Evolutionary conservation across 495 filamentous ascomycete species (phyloP), one percentile per base, ranked within the genome.

Genomic region (Penicillium herquei): DNA sequence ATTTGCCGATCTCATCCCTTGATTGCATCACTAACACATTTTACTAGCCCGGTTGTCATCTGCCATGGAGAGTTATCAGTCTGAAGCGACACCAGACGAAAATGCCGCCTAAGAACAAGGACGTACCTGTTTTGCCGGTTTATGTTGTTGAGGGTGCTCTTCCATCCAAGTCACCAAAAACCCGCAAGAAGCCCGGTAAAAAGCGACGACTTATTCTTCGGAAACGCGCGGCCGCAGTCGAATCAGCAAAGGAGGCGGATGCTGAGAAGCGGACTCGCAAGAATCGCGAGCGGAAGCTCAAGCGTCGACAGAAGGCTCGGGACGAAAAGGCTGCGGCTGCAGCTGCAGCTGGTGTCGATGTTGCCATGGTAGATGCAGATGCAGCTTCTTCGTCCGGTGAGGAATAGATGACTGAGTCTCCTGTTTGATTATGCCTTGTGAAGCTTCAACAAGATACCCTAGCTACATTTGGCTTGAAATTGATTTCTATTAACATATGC

Each of bases 191-290:
- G 67, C 74, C 76, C 0, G 76, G 76, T 11, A 78, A 78, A 59
- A 78, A 78, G 59, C 66, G 76, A 3, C 76, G 76, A 2, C 54
- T 78, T 10, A 69, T 74, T 46, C 49, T 77, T 43, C 74, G 76
- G 47, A 78, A 75, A 63, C 64, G 63, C 4, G 56, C 61, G 8
- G 59, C 55, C 6, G 64, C 61, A 1, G 69, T 66, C 3, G 48
- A 69, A 35, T 51, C 41, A 40, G 70, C 72, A 0, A 72, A 74
- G 49, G 67, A 73, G 57, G 61, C 59, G 0, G 74, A 77, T n/a
- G 74, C 73, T 1, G 75, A 78, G 61, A 78, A 78, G 57, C 69
- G 73, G 8, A 76, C 69, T 39, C 70, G 73, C 35, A 77, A 76
- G 56, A 78, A 78, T 50, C 70, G 74, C 11, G 73, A 77, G 53